Conservation (phyloP, 2,329 filamentous ascomycete species). For the Blumeria graminis region DNA sequence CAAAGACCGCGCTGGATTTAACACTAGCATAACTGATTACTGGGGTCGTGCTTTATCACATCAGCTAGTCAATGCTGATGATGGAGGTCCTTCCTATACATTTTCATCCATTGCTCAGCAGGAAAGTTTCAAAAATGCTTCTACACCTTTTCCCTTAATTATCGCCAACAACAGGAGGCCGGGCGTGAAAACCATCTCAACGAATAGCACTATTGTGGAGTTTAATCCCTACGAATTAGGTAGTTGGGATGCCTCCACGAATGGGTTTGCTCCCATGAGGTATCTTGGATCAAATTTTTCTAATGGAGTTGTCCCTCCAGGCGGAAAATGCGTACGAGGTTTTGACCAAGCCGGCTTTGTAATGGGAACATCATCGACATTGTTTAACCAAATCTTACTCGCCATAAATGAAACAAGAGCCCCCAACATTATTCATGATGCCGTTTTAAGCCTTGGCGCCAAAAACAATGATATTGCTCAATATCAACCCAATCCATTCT, state of each 20-base stretch:
- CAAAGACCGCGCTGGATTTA: slow-evolving; percentile 40
- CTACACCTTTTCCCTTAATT: slow-evolving; percentile 48
- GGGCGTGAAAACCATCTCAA: slow-evolving; percentile 32
- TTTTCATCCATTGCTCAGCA: slow-evolving; percentile 55
- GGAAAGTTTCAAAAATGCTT: slow-evolving; percentile 33
- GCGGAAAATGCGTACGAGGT: slow-evolving; percentile 43
- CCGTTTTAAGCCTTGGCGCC: slow-evolving; percentile 22
- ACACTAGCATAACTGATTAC: slow-evolving; percentile 61
- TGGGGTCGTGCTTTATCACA: slow-evolving; percentile 74
- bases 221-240: slow-evolving; percentile 65
- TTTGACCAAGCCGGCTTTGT: slow-evolving; percentile 67
- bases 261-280: slow-evolving; percentile 43
- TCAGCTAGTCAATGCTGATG: slow-evolving; percentile 53
- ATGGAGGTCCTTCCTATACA: slow-evolving; percentile 55
- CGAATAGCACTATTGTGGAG: slow-evolving; percentile 55
- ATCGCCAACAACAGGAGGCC: slow-evolving; percentile 44
- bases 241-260: slow-evolving; percentile 47
- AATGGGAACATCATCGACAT: slow-evolving; percentile 63
- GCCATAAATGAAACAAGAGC: slow-evolving; percentile 25
- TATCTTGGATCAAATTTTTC: slow-evolving; percentile 54
- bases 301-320: slow-evolving; percentile 29
- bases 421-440: slow-evolving; percentile 23
- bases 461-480: slow-evolving; percentile 48
- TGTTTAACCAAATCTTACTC: slow-evolving; percentile 61
- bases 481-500: slow-evolving; percentile 57